These are phyloP conservation scores for Candida palmyrensis DNA, from an alignment of 805 yeast genomes.

Conservation along the genomic window DNA sequence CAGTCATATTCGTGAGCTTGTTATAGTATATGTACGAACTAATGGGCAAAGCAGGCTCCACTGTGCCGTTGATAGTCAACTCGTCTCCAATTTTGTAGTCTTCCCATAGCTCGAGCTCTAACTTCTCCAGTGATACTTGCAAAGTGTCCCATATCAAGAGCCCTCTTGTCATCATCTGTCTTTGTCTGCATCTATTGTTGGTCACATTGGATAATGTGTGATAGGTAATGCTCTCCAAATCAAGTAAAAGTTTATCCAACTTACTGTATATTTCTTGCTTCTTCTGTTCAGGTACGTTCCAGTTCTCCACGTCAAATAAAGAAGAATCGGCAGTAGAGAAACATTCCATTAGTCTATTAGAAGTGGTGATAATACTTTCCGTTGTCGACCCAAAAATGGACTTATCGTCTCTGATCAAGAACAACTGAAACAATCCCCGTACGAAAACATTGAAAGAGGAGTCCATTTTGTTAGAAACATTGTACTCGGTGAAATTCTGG, in stretches of 20 bases:
- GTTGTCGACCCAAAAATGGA: conserved; percentile 47
- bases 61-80: conserved; percentile 14
- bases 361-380: conserved; percentile 15
- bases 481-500: conserved; percentile 20
- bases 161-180: conserved; percentile 62
- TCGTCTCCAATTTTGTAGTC: conserved; percentile 34
- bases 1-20: conserved; percentile 68
- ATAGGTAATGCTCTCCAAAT: conserved; percentile 41
- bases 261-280: conserved; percentile 7
- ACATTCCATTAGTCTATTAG: conserved; percentile 36
- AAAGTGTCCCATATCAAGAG: conserved; percentile 68
- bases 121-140: conserved; percentile 67
- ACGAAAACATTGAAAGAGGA: conserved; percentile 41
- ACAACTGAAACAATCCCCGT: conserved; percentile 59
- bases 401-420: conserved; percentile 57
- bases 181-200: conserved; percentile 73
- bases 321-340: conserved; percentile 34
- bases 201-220: conserved; percentile 25
- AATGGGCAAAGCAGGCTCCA: conserved; percentile 53
- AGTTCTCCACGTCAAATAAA: conserved; percentile 19
- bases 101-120: conserved; percentile 45
- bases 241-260: conserved; percentile 31
- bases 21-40: conserved; percentile 64
- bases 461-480: conserved; percentile 19
- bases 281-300: conserved; percentile 11